These are phyloP conservation scores for Nepenthes gracilis DNA, from an alignment of 148 eudicot genomes.

Conservation along the genomic window DNA sequence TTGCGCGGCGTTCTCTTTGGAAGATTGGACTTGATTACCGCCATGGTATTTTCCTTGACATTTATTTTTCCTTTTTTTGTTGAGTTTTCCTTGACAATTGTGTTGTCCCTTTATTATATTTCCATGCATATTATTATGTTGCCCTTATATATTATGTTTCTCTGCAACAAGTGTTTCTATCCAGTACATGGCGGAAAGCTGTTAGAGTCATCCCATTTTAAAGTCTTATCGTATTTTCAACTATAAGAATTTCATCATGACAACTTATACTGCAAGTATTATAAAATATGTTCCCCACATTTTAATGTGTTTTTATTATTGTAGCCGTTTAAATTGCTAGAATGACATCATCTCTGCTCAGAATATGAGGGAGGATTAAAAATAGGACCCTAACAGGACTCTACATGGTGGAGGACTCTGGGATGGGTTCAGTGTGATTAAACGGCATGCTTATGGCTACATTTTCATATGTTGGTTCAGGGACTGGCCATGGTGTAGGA, in stretches of 20 bases:
- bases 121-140: neutral
- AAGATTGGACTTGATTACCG: slow-evolving; percentile 97
- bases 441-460: neutral
- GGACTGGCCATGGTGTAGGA: slow-evolving; percentile 99
- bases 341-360: no score
- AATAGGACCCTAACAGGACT: no score
- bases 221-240: no score
- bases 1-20: slow-evolving; percentile 94
- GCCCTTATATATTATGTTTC: neutral
- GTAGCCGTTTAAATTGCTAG: no score
- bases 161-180: neutral
- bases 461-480: slow-evolving; percentile 24
- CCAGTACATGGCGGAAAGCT: neutral
- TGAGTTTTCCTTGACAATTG: neutral
- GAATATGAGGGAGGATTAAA: no score
- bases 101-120: neutral
- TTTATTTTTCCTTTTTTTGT: neutral
- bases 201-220: no score
- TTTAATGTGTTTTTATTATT: no score
- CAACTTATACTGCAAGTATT: no score
- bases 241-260: no score
- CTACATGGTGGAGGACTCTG: no score
- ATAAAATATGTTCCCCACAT: no score
- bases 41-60: slow-evolving; percentile 50
- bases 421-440: neutral